Evolutionary conservation across 176 grass and related monocot species (phyloP).

Genomic region (Lolium perenne): DNA sequence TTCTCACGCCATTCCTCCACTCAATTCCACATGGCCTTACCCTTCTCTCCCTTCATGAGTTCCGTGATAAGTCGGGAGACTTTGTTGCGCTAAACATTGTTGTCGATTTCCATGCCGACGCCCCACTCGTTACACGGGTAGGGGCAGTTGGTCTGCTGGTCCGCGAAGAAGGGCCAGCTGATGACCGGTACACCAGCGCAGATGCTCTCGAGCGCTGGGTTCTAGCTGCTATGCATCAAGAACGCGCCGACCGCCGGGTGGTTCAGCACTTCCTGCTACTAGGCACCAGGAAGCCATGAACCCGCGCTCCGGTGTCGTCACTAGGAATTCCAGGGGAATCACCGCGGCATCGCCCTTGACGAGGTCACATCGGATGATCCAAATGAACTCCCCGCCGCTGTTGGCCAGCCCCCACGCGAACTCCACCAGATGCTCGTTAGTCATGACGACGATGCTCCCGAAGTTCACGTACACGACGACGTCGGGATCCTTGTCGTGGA

Average conservation of each 20-base stretch:
- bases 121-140: no score
- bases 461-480: conserved; percentile 85
- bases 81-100: neutral
- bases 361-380: conserved; percentile 67
- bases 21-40: neutral
- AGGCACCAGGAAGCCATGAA: no score
- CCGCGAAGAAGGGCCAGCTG: no score
- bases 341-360: conserved; percentile 54
- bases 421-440: conserved; percentile 49
- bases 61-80: neutral
- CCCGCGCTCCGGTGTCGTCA: no score
- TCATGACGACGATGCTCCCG: conserved; percentile 74
- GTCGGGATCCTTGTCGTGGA: conserved; percentile 35
- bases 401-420: conserved; percentile 79
- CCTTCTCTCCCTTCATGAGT: neutral
- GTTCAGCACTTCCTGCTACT: no score
- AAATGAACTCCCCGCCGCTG: conserved; percentile 61
- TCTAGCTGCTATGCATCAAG: no score
- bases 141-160: no score
- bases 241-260: no score
- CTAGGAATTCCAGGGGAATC: conserved; percentile 23
- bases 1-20: neutral
- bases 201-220: no score
- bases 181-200: no score
- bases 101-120: conserved; percentile 13